phyloP scores from a whole-genome alignment of 2,329 filamentous ascomycete species.

The Geosmithia morbida region DNA sequence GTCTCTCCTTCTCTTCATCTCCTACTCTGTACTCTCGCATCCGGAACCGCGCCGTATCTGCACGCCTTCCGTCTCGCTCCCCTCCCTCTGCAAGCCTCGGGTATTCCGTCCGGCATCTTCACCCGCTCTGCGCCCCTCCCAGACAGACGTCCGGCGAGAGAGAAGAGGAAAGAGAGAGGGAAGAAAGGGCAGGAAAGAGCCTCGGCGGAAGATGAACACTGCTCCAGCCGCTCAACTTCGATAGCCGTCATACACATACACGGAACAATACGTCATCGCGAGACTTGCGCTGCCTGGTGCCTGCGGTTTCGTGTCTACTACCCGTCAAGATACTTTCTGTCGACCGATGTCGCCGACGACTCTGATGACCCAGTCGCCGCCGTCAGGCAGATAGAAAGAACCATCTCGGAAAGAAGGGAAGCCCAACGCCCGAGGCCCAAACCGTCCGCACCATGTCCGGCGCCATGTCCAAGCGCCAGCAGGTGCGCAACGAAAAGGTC shows the following conservation, averaged over 20 bases:
- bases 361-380: no score
- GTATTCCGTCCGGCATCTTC: no score
- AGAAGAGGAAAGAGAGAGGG: no score
- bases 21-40: background rate
- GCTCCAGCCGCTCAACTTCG: background rate
- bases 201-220: background rate
- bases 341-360: no score
- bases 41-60: background rate
- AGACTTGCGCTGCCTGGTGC: no score
- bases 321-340: no score
- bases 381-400: no score
- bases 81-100: no score
- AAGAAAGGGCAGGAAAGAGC: background rate
- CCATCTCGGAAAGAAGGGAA: no score
- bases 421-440: background rate
- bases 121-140: no score
- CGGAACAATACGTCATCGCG: background rate
- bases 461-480: conserved; percentile 84
- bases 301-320: no score
- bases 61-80: background rate
- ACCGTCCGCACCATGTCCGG: conserved; percentile 43
- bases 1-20: background rate
- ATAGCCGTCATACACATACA: background rate
- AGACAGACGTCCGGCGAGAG: no score
- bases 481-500: conserved; percentile 88